Percentiles rank a stretch among this genome's conserved stretches.
Evolutionary conservation across 352 stramenopile genomes (phyloP).

Genomic region (Aphanomyces euteiches): DNA sequence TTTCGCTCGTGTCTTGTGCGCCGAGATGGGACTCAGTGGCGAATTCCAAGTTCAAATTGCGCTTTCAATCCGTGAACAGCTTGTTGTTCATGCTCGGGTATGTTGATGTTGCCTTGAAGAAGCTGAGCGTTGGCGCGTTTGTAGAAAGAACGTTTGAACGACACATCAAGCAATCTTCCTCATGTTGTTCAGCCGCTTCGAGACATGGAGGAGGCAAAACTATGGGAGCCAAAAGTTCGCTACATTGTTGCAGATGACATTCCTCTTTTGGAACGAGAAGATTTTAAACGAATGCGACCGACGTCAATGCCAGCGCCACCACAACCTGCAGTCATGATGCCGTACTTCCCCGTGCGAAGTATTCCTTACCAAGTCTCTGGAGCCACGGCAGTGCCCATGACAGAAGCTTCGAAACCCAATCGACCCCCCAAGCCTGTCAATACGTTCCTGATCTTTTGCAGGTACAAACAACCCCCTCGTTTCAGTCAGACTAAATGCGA

Average conservation of each 20-base stretch:
- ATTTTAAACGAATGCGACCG: constrained; percentile 75
- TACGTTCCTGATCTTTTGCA: constrained; percentile 82
- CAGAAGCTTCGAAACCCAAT: constrained; percentile 43
- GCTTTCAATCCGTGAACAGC: constrained; percentile 72
- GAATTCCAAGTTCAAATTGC: constrained; percentile 77
- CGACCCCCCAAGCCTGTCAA: constrained; percentile 78
- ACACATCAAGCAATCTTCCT: constrained; percentile 54
- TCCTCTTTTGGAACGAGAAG: constrained; percentile 60
- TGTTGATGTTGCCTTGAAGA: not conserved
- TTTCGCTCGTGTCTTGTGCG: constrained; percentile 61
- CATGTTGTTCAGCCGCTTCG: constrained; percentile 51
- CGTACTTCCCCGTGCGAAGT: constrained; percentile 23
- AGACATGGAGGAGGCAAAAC: constrained; percentile 54
- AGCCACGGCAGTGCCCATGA: constrained; percentile 12
- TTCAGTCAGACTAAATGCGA: too few species aligned
- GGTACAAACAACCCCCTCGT: constrained; percentile 27
- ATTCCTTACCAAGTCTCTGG: constrained; percentile 43
- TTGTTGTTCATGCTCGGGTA: constrained; percentile 71
- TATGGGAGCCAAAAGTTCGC: constrained; percentile 66
- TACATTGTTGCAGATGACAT: constrained; percentile 76
- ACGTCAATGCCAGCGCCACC: constrained; percentile 14
- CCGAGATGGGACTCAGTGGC: constrained; percentile 69
- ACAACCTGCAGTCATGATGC: constrained; percentile 8
- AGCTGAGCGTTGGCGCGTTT: constrained; percentile 14
- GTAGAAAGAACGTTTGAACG: constrained; percentile 55